Evolutionary conservation across 2,329 filamentous ascomycete species (phyloP), one percentile per base, ranked within the genome.

Genomic region (Fusarium subglutinans): DNA sequence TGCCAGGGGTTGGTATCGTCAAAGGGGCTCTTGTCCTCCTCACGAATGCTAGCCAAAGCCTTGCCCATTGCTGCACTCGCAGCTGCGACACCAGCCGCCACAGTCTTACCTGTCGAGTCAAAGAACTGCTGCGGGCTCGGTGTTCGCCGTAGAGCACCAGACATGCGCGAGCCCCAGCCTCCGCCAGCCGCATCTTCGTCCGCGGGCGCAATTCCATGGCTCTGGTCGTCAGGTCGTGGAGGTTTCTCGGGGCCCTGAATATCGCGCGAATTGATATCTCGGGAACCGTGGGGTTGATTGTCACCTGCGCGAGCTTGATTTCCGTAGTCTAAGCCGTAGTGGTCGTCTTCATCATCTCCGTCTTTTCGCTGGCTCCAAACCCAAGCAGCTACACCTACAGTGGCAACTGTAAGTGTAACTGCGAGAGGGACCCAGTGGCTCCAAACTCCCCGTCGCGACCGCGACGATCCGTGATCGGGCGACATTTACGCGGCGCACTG

Each of bases 1-100:
- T 93, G 95, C 96, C 96, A 98, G 59, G 94, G 91, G 80, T 94
- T 93, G 83, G 96, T 94, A 81, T 98, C 96, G 73, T 91, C 91
- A 81, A 93, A 96, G 58, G 92, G 92, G 80, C 90, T 91, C 73
- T 79, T 79, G 79, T 95, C 93, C 80, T 97, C 95, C 81, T 98
- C 94, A 63, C 93, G 89, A 74, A 97, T 96, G 22, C 93, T 92
- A 61, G 92, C 92, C 75, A 98, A 86, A 33, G 94, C 95, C 70
- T 92, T 94, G 47, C 94, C 94, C 70, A 97, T 90, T 54, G 90
- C 94, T 24, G 93, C 93, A 20, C 95, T 93, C 1, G 94, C 94
- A 15, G 94, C 95, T 33, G 94, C 92, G 73, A 97, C 88, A 22
- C 95, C 93, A 2, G 94, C 94, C 22, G 90, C 92, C 38, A 98